A percentile compares a stretch with the other conserved stretches of the same genome.
phyloP scores from a whole-genome alignment of 2,329 filamentous ascomycete genomes.

The Stagonosporopsis tanaceti region DNA sequence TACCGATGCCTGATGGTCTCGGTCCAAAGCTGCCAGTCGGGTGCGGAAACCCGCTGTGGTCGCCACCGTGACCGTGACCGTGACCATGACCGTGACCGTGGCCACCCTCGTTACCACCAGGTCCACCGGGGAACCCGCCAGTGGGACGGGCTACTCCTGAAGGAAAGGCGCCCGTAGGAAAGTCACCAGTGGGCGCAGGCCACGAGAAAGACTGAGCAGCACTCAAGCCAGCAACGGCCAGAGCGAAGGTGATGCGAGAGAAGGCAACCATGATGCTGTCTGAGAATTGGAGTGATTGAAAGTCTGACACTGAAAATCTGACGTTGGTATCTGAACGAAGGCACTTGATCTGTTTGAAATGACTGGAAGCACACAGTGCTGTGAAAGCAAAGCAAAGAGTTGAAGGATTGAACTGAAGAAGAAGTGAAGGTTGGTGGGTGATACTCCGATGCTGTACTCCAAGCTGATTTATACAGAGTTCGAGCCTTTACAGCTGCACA shows the following conservation, averaged over 20 bases:
- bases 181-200: conserved; percentile 1
- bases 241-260: conserved; percentile 11
- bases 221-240: conserved; percentile 17
- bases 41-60: conserved; percentile 7
- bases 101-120: neutral
- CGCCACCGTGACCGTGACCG: conserved; percentile 4
- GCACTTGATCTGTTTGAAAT: neutral
- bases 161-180: conserved; percentile 1
- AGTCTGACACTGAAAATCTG: neutral
- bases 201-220: conserved; percentile 11
- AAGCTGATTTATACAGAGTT: conserved; percentile 1
- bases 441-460: neutral
- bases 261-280: conserved; percentile 20
- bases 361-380: conserved; percentile 20
- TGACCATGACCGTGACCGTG: conserved; percentile 5
- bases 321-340: neutral
- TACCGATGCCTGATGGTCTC: neutral
- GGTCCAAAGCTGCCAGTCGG: conserved; percentile 12
- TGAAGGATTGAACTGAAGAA: conserved; percentile 12
- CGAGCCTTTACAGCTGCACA: neutral
- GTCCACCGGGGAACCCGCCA: conserved; percentile 3
- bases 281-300: neutral
- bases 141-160: conserved; percentile 8
- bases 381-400: conserved; percentile 5
- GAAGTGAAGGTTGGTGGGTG: conserved; percentile 15